These are phyloP conservation scores for Geranomyces michiganensis DNA, from an alignment of 192 early-diverging fungal genomes.

Conservation along the genomic window DNA sequence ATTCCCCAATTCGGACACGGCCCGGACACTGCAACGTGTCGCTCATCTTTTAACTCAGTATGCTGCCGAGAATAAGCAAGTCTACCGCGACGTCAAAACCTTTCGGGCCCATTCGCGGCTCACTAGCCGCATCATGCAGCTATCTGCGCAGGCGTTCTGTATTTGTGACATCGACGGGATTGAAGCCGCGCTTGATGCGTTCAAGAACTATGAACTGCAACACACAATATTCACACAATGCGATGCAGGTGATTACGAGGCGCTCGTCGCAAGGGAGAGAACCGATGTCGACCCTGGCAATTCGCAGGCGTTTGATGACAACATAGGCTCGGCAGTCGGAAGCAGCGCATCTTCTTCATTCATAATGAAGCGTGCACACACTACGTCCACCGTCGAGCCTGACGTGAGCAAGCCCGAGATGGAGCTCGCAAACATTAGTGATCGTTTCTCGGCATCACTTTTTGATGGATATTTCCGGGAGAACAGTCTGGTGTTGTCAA, in stretches of 20 bases:
- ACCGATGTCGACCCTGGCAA: background rate
- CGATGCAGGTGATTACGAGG: constrained; percentile 53
- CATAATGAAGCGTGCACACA: too few relatives aligned
- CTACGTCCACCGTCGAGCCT: background rate
- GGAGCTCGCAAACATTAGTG: constrained; percentile 44
- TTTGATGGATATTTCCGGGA: constrained; percentile 60
- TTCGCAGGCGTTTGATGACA: background rate
- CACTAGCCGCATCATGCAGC: constrained; percentile 46
- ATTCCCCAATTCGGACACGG: constrained; percentile 38
- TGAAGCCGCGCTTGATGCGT: constrained; percentile 45
- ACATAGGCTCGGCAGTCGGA: background rate
- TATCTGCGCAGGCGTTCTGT: constrained; percentile 41
- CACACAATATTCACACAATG: constrained; percentile 49
- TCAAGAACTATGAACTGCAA: constrained; percentile 50
- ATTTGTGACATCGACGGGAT: constrained; percentile 37
- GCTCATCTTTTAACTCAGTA: constrained; percentile 38
- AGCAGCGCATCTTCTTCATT: background rate
- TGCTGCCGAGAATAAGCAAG: constrained; percentile 37
- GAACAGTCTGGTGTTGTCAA: constrained; percentile 64
- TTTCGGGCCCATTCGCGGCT: constrained; percentile 32
- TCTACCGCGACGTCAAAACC: constrained; percentile 40
- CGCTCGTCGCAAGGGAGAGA: constrained; percentile 21
- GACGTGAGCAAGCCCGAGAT: constrained; percentile 12
- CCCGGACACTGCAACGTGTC: constrained; percentile 37
- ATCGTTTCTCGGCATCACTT: constrained; percentile 41